phyloP scores from a whole-genome alignment of 1,284 basidiomycete species.

The Cryptococcus sp. region DNA sequence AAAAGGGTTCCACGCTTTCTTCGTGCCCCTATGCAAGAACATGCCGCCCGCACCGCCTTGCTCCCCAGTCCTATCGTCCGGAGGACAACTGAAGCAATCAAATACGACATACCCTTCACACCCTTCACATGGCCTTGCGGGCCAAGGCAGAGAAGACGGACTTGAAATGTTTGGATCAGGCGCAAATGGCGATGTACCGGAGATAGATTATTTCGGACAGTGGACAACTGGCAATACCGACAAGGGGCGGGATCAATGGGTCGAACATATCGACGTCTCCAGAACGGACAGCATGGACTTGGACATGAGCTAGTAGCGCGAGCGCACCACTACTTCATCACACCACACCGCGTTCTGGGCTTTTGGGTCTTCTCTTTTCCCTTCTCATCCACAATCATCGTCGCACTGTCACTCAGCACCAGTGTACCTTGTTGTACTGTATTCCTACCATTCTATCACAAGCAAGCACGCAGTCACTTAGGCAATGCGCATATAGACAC shows the following conservation, averaged over 20 bases:
- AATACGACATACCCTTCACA: too few species aligned
- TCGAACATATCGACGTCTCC: conserved; percentile 33
- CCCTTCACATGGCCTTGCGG: too few species aligned
- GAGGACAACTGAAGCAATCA: background rate
- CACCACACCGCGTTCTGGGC: background rate
- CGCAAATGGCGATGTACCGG: conserved; percentile 8
- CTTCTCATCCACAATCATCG: too few species aligned
- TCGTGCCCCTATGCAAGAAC: conserved; percentile 39
- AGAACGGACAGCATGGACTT: conserved; percentile 36
- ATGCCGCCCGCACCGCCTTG: conserved; percentile 45
- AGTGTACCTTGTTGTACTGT: conserved; percentile 2
- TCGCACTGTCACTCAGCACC: background rate
- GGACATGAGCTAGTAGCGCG: conserved; percentile 13
- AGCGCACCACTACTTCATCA: background rate
- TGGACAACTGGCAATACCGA: conserved; percentile 14
- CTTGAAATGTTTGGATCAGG: background rate
- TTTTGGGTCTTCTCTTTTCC: background rate
- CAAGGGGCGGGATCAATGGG: conserved; percentile 38
- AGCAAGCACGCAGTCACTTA: background rate
- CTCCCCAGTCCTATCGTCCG: conserved; percentile 30
- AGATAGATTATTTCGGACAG: conserved; percentile 28
- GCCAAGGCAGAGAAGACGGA: background rate
- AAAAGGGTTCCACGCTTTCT: conserved; percentile 47
- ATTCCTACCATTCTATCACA: background rate
- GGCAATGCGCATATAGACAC: background rate